phyloP scores from a whole-genome alignment of 805 yeast genomes.

The Danielia reshetovae region DNA sequence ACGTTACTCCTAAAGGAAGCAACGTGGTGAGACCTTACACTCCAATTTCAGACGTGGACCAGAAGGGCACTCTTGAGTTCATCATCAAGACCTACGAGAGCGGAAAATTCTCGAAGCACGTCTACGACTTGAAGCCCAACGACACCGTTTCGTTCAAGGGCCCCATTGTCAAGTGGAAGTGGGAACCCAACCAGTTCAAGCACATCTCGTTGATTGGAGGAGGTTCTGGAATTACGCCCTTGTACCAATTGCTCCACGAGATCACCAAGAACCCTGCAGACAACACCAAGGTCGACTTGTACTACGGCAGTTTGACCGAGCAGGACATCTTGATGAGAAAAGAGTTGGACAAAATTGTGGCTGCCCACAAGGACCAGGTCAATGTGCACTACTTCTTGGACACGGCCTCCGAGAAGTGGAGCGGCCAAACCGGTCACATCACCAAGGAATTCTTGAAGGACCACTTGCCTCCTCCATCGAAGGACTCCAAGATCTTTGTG shows the following conservation, averaged over 20 bases:
- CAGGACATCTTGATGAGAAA: slow-evolving; percentile 78
- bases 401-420: slow-evolving; percentile 47
- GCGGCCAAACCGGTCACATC: slow-evolving; percentile 71
- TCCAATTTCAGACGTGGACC: slow-evolving; percentile 69
- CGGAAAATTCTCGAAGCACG: slow-evolving; percentile 80
- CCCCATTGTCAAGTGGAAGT: slow-evolving; percentile 86
- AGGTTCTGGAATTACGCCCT: slow-evolving; percentile 95
- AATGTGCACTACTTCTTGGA: slow-evolving; percentile 78
- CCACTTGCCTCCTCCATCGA: slow-evolving; percentile 60
- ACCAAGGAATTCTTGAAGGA: slow-evolving; percentile 65
- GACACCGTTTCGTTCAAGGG: slow-evolving; percentile 92
- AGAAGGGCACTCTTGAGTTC: slow-evolving; percentile 72
- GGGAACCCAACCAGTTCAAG: slow-evolving; percentile 82
- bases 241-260: slow-evolving; percentile 80
- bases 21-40: slow-evolving; percentile 88
- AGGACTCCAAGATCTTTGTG: slow-evolving; percentile 65
- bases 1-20: slow-evolving; percentile 75
- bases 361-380: slow-evolving; percentile 72
- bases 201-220: slow-evolving; percentile 85
- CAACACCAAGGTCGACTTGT: slow-evolving; percentile 80
- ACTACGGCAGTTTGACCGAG: slow-evolving; percentile 75
- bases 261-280: slow-evolving; percentile 78
- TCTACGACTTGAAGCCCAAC: slow-evolving; percentile 63
- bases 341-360: slow-evolving; percentile 68
- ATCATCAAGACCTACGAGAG: slow-evolving; percentile 79